Evolutionary conservation across 257 asterid genomes (phyloP).

Genomic region (Asclepias syriaca): DNA sequence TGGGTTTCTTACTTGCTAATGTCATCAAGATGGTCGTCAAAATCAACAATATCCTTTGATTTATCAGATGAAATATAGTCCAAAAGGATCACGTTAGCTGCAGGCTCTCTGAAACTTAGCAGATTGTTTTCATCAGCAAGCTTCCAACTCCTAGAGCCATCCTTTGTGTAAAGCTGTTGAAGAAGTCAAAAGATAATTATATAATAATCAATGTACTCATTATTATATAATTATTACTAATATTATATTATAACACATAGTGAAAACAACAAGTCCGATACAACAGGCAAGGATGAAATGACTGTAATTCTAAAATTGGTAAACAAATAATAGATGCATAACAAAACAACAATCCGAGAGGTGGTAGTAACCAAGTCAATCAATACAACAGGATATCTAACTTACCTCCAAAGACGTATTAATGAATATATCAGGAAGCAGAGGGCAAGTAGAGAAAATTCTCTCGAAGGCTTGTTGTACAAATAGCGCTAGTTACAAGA

Average conservation of each 20-base stretch:
- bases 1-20: slow-evolving; percentile 64
- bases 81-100: slow-evolving; percentile 68
- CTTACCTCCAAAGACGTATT: background rate
- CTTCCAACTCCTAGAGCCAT: slow-evolving; percentile 87
- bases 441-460: background rate
- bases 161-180: slow-evolving; percentile 66
- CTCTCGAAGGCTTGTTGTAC: background rate
- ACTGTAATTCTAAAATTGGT: background rate
- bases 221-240: background rate
- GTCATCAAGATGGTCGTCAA: slow-evolving; percentile 95
- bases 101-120: slow-evolving; percentile 67
- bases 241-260: background rate
- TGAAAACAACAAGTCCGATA: background rate
- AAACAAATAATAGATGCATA: background rate
- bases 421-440: background rate
- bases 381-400: background rate
- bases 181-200: background rate
- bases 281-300: background rate
- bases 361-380: background rate
- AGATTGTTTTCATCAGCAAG: slow-evolving; percentile 49
- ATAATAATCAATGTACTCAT: background rate
- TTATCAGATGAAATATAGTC: slow-evolving; percentile 82
- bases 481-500: too few relatives aligned
- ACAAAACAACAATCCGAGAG: background rate
- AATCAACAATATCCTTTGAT: slow-evolving; percentile 72